These are phyloP conservation scores for Scutellaria barbata DNA, from an alignment of 257 asterid species.

Conservation along the genomic window DNA sequence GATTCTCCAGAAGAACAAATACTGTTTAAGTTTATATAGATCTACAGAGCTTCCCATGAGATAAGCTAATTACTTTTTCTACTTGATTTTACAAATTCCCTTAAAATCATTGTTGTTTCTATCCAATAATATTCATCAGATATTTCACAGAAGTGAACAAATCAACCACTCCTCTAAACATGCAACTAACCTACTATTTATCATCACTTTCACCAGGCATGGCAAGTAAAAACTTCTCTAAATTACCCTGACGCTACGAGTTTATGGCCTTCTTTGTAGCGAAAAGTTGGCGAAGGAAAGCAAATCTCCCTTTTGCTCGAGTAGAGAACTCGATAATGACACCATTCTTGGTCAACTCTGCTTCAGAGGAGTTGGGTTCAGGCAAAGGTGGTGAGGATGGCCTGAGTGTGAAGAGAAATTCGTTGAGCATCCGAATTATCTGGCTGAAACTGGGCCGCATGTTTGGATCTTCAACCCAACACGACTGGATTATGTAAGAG, in stretches of 20 bases:
- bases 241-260: conserved; percentile 47
- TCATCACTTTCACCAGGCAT: conserved; percentile 8
- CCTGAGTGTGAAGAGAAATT: conserved; percentile 59
- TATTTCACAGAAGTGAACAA: neutral
- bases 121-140: conserved; percentile 20
- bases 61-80: conserved; percentile 29
- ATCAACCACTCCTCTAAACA: neutral
- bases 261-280: conserved; percentile 84
- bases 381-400: conserved; percentile 52
- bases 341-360: conserved; percentile 55
- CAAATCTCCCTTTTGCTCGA: conserved; percentile 84
- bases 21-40: conserved; percentile 11
- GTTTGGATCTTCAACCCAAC: conserved; percentile 99
- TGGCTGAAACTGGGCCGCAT: conserved; percentile 92
- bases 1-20: conserved; percentile 17
- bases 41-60: conserved; percentile 34
- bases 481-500: conserved; percentile 77
- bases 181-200: conserved; percentile 17
- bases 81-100: conserved; percentile 33
- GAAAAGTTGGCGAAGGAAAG: conserved; percentile 86
- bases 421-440: conserved; percentile 87
- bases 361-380: conserved; percentile 46
- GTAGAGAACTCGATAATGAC: conserved; percentile 69
- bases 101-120: conserved; percentile 18
- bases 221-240: conserved; percentile 4